phyloP scores from a whole-genome alignment of 257 asterid species.

The Ocimum tenuiflorum region DNA sequence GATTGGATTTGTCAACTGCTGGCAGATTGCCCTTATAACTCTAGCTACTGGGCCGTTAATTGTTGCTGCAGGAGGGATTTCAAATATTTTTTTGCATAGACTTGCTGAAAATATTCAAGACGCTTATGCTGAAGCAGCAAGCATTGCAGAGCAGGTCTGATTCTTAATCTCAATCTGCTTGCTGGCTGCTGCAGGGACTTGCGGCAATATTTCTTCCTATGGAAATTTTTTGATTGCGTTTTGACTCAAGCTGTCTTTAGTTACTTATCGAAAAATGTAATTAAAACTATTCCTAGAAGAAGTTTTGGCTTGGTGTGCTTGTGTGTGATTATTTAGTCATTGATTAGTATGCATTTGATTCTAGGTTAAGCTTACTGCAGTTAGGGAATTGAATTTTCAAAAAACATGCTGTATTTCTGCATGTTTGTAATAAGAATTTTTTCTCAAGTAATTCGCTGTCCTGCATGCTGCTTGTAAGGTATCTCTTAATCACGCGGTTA shows the following conservation, averaged over 20 bases:
- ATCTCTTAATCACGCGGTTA: no score
- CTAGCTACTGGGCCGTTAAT: slow-evolving; percentile 93
- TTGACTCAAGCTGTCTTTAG: slow-evolving; percentile 2
- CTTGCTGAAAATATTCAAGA: slow-evolving; percentile 99
- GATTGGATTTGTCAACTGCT: slow-evolving; percentile 93
- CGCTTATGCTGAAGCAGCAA: slow-evolving; percentile 99
- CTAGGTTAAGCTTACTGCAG: slow-evolving; percentile 6
- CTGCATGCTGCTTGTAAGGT: no score
- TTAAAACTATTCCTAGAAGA: not conserved
- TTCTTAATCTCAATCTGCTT: slow-evolving; percentile 13
- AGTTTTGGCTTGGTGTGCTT: not conserved
- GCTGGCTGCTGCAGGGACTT: slow-evolving; percentile 12
- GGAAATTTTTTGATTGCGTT: not conserved
- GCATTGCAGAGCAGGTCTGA: slow-evolving; percentile 98
- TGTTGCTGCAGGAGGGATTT: slow-evolving; percentile 99
- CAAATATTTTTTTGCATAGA: slow-evolving; percentile 91
- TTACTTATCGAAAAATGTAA: not conserved
- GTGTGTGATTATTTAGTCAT: not conserved
- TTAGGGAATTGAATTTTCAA: not conserved
- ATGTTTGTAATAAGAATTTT: no score
- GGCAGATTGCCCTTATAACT: slow-evolving; percentile 98
- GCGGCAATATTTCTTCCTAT: not conserved
- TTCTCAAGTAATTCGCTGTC: no score
- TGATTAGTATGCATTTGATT: not conserved
- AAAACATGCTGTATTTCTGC: not conserved